Evolutionary conservation across 2,329 filamentous ascomycete species (phyloP), one percentile per base, ranked within the genome.

Genomic region (Stachybotrys chlorohalonatus): DNA sequence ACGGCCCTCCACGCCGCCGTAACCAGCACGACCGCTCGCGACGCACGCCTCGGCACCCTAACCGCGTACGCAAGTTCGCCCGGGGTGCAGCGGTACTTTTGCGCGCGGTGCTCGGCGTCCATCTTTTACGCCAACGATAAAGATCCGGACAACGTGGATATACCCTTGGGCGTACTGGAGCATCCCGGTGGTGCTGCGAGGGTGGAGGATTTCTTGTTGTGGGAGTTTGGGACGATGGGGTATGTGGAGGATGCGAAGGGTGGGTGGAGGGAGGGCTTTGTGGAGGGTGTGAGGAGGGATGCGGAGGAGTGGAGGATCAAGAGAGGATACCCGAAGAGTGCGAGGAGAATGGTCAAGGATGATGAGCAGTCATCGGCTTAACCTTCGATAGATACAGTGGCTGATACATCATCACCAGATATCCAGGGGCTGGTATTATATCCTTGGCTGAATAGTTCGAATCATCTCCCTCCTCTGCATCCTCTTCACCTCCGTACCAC

Each of bases 81-180:
- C 0, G 70, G 68, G 13, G 73, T 77, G 1, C 69, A 76, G 54
- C 64, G 77, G 1, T 80, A 77, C 56, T 79, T 75, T 56, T 81
- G 77, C 62, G 69, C 69, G 0, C 65, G 58, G 1, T 81, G 78
- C 63, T 76, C 75, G 0, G 76, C 77, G 0, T 64, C 59, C 11
- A 66, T 79, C 0, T 79, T 80, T 54, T 80, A 76, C 55, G 68
- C 71, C 0, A 61, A 61, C 0, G 70, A 75, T 15, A 62, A 67
- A 5, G 63, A 73, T 2, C 66, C 70, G 0, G 65, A 72, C 0
- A 56, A 74, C 7, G 63, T 78, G 1, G 73, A 79, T 49, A 54
- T 81, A 1, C 71, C 75, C 0, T 57, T 77, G 3, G 77, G 76
- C 0, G 55, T 80, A 5, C 53, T 81, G 2, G 64, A 73, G n/a